Percentiles rank a stretch among this genome's conserved stretches.
phyloP scores from a whole-genome alignment of 169 alveolate genomes.

The Eimeria acervulina region DNA sequence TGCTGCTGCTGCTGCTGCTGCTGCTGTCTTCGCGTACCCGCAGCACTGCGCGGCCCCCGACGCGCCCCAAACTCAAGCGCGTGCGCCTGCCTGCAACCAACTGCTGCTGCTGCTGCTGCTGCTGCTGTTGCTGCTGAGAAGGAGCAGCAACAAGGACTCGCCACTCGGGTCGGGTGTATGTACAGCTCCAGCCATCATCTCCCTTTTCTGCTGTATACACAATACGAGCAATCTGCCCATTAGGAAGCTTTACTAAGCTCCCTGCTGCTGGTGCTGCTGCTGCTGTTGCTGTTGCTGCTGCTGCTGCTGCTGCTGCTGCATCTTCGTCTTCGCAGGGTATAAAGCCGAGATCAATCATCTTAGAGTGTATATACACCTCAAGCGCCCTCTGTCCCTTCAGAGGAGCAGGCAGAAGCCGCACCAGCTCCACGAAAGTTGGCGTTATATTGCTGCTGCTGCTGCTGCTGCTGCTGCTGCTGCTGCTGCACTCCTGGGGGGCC shows the following conservation, averaged over 20 bases:
- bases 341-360: conserved; percentile 44
- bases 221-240: not conserved
- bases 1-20: conserved; percentile 39
- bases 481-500: not conserved
- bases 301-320: not conserved
- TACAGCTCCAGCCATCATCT: conserved; percentile 47
- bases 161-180: conserved; percentile 62
- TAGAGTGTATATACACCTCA: conserved; percentile 60
- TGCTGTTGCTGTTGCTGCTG: conserved; percentile 49
- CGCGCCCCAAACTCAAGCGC: not conserved
- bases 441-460: conserved; percentile 17
- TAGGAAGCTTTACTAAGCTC: not conserved
- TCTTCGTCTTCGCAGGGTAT: conserved; percentile 3
- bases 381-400: conserved; percentile 5
- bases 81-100: not conserved
- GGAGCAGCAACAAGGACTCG: not conserved
- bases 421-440: conserved; percentile 17
- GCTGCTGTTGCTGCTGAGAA: conserved; percentile 44
- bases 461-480: conserved; percentile 10
- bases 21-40: conserved; percentile 1
- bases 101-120: conserved; percentile 45
- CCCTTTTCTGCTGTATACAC: not conserved
- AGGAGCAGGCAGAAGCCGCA: conserved; percentile 19
- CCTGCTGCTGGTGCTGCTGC: conserved; percentile 19
- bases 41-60: conserved; percentile 14